Conservation (phyloP, 192 early-diverging fungal species). For the Backusella psychrophila region DNA sequence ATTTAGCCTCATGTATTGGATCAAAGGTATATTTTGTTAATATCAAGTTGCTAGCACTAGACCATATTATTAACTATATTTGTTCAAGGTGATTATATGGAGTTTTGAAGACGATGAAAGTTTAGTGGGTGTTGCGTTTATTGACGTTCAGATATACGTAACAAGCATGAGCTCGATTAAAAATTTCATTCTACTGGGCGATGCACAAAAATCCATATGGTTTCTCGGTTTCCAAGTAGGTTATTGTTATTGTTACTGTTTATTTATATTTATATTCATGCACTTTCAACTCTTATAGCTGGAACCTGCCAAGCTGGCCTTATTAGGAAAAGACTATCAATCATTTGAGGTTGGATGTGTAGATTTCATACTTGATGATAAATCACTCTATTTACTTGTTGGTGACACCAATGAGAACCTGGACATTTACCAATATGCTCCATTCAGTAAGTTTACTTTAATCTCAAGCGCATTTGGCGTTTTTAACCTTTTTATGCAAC, state of each 20-base stretch:
- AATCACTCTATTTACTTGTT: constrained; percentile 69
- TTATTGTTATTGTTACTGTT: neutral
- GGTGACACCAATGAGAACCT: constrained; percentile 83
- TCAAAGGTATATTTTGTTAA: constrained; percentile 60
- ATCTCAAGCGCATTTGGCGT: neutral
- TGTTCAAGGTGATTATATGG: constrained; percentile 71
- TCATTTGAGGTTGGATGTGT: constrained; percentile 69
- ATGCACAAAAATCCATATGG: constrained; percentile 84
- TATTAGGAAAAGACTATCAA: constrained; percentile 89
- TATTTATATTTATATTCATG: neutral
- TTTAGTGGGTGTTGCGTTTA: constrained; percentile 89
- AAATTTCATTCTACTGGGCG: constrained; percentile 85
- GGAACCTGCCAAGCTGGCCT: constrained; percentile 83
- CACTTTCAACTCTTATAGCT: constrained; percentile 40
- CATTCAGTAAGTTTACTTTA: constrained; percentile 63
- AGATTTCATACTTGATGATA: constrained; percentile 80
- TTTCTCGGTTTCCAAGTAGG: constrained; percentile 89
- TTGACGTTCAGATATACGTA: constrained; percentile 92
- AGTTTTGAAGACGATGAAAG: constrained; percentile 79
- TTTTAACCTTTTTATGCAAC: neutral
- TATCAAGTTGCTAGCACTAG: neutral
- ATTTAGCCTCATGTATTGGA: constrained; percentile 84
- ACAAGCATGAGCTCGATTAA: constrained; percentile 78
- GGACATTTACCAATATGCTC: constrained; percentile 82
- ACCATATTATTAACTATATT: neutral